Base-by-base conservation (phyloP, 768 basidiomycete species). In the Wakefieldia striispora region DNA sequence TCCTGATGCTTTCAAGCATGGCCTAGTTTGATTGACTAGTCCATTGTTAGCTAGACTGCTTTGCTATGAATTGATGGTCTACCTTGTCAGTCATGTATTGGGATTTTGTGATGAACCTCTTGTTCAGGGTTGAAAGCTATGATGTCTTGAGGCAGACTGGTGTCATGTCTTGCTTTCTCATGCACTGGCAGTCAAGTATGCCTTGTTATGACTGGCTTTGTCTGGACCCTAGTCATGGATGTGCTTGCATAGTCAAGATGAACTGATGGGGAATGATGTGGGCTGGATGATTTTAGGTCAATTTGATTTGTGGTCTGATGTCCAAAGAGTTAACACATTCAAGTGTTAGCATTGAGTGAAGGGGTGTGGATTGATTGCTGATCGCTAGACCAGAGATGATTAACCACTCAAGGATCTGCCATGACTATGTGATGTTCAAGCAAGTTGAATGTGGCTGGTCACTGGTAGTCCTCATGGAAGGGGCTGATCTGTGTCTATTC, bases 381-480 rank as follows among this genome's bases (percentile, higher is more conserved):
- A 45, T 45, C 35, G 44, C 44, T 26, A 45, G 44, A 37, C 44
- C 35, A 36, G 44, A 45, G 8, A 36, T 24, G 9, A 20, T 37
- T 13, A 36, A 45, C 34, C 21, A 36, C 23, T 45, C 35, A 82
- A 45, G 44, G 44, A 45, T 24, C 44, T 24, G 35, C 34, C 34
- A 23, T 27, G 23, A 36, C n/a, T 17, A 24, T 19, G 44, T 37
- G 27, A 29, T 8, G 27, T 29, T 11, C 2, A n/a, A n/a, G n/a
- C n/a, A n/a, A n/a, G 27, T 29, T 11, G 27, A 10, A 29, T 5
- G 24, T 17, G 16, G 36, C 35, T 14, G 24, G 24, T 45, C 8
- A 20, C 34, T 45, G 35, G 35, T 37, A 45, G 44, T 45, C 44
- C 19, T 45, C 44, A 45, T 3, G 3, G 44, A 45, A 37, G 44